A percentile compares a stretch with the other conserved stretches of the same genome.
Evolutionary conservation across 192 early-diverging fungal genomes (phyloP).

Genomic region (Podochytrium sp.): DNA sequence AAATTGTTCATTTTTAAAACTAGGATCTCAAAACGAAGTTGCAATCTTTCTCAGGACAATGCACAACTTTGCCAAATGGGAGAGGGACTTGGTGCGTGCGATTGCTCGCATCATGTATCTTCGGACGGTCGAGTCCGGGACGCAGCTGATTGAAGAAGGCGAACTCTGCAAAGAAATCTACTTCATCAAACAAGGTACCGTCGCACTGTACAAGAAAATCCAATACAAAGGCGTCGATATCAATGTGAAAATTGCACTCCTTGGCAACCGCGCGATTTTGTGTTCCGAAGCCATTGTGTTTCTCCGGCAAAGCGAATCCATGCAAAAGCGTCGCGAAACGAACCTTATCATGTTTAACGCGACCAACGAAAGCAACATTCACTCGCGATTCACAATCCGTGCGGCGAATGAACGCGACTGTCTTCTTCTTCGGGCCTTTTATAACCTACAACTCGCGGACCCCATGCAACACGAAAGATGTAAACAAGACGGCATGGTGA

Average conservation of each 20-base stretch:
- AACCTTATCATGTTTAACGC: neutral
- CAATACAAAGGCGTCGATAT: neutral
- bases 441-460: neutral
- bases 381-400: slow-evolving; percentile 23
- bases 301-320: neutral
- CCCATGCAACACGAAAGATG: neutral
- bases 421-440: neutral
- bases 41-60: slow-evolving; percentile 13
- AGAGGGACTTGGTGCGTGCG: neutral
- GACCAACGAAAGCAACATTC: neutral
- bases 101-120: slow-evolving; percentile 25
- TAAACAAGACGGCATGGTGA: neutral
- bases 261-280: neutral
- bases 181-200: slow-evolving; percentile 23
- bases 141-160: slow-evolving; percentile 15
- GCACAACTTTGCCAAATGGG: slow-evolving; percentile 10
- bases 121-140: neutral
- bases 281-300: slow-evolving; percentile 1
- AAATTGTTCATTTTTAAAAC: neutral
- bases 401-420: neutral
- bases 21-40: slow-evolving; percentile 20
- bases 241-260: slow-evolving; percentile 18
- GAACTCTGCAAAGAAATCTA: slow-evolving; percentile 19
- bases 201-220: slow-evolving; percentile 6
- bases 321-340: neutral